phyloP scores from a whole-genome alignment of 1,284 basidiomycete genomes.

The Leccinum griseonigrum region DNA sequence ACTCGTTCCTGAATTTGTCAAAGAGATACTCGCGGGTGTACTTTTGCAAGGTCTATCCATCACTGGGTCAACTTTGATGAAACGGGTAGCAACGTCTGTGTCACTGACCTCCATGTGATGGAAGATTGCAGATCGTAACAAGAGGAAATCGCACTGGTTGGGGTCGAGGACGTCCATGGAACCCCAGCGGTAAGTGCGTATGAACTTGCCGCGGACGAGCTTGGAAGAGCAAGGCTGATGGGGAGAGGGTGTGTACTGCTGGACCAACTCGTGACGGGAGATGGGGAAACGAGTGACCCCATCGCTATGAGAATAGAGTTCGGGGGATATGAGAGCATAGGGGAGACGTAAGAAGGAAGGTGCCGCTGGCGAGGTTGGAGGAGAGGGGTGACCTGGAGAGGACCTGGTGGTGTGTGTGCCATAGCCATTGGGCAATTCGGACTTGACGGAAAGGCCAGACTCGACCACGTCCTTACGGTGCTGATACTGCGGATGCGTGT shows the following conservation, averaged over 20 bases:
- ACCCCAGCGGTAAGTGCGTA: constrained; percentile 76
- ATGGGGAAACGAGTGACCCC: constrained; percentile 56
- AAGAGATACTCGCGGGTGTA: constrained; percentile 81
- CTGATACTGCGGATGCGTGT: constrained; percentile 50
- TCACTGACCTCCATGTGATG: constrained; percentile 75
- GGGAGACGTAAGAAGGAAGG: constrained; percentile 62
- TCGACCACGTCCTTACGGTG: constrained; percentile 40
- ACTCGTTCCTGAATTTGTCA: constrained; percentile 69
- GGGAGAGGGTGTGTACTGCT: constrained; percentile 62
- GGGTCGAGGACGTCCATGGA: constrained; percentile 73
- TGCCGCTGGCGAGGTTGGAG: constrained; percentile 59
- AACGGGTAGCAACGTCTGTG: constrained; percentile 17
- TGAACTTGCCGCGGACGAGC: constrained; percentile 57
- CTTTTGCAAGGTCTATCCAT: constrained; percentile 67
- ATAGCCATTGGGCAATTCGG: constrained; percentile 50
- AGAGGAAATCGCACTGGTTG: constrained; percentile 73
- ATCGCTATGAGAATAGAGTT: constrained; percentile 75
- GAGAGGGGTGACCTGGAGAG: constrained; percentile 46
- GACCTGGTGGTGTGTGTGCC: constrained; percentile 47
- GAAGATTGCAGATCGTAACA: constrained; percentile 71
- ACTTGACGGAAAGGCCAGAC: constrained; percentile 36
- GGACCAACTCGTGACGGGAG: constrained; percentile 63
- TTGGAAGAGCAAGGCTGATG: constrained; percentile 44
- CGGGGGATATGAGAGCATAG: constrained; percentile 77
- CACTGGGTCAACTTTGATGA: constrained; percentile 19